Base-by-base conservation (phyloP, 495 filamentous ascomycete species). In the Talaromyces borbonicus region DNA sequence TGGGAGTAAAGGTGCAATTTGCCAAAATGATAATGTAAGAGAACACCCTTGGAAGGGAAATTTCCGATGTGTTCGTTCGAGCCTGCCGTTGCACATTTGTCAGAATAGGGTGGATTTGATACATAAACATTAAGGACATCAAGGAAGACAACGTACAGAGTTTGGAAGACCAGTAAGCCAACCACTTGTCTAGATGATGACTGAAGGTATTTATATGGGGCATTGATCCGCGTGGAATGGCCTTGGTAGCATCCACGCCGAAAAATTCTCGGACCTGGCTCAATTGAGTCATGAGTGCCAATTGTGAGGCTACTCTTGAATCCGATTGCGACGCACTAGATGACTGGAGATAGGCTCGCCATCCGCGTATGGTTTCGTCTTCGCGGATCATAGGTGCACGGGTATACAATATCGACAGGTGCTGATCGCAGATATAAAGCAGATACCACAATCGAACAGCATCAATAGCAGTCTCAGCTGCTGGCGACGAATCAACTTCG, bases 391-490 rank as follows among this genome's bases (percentile, higher is more conserved):
- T 61, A 1, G 68, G 61, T 18, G 67, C 62, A 18, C 68, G 52
- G n/a, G 67, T 65, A 48, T 71, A 68, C 12, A 67, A 55, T 24
- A 71, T 66, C 2, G 61, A 66, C 14, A 67, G 60, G 40, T 72
- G 69, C 40, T 72, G 67, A 36, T 71, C 69, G 43, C 64, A 67
- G 8, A 71, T 64, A 41, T 68, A 72, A 0, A 66, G 56, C 8
- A 69, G 44, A 50, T 69, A 70, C 63, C 61, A 62, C 24, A 72
- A 47, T 43, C 67, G 57, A 11, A 66, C 54, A 14, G 64, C 56
- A 43, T 68, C 52, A 31, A 65, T 49, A 22, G 52, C 50, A 18
- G 30, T 27, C 5, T 46, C 45, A n/a, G 51, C 46, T 7, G 30
- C 42, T n/a, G n/a, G n/a, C 0, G 30, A 18, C 3, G 18, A 31